Conservation (phyloP, 2,329 filamentous ascomycete genomes). For the Ophiostoma quercus region DNA sequence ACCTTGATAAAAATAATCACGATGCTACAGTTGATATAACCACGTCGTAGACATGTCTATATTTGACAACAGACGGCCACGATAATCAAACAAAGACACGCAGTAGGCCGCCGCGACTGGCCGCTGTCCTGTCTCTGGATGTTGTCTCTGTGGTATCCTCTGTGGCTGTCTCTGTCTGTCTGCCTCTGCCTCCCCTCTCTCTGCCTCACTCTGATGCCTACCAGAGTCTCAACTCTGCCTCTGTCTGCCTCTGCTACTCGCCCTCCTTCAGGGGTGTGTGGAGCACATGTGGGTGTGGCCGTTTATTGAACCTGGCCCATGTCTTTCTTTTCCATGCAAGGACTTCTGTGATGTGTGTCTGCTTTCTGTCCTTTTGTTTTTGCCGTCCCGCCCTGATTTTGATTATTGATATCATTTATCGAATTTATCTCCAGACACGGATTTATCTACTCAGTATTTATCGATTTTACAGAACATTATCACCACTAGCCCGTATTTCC, state of each 20-base stretch:
- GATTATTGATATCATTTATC: not conserved
- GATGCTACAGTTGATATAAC: not conserved
- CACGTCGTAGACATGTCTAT: not conserved
- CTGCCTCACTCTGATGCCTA: not conserved
- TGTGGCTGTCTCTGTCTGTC: constrained; percentile 4
- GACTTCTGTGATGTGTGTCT: not conserved
- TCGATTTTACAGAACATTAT: no score
- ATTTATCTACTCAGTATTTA: not conserved
- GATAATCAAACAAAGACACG: constrained; percentile 1
- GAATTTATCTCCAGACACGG: not conserved
- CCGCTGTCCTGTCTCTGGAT: constrained; percentile 10
- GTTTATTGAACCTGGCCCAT: constrained; percentile 19
- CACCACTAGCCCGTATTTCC: not conserved
- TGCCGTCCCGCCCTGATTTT: not conserved
- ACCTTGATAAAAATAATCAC: not conserved
- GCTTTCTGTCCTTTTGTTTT: not conserved
- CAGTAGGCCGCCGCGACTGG: not conserved
- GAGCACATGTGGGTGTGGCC: not conserved
- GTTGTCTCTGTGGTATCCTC: not conserved
- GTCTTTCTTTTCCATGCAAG: constrained; percentile 18
- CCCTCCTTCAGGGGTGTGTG: constrained; percentile 1
- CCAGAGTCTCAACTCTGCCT: not conserved
- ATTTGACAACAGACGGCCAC: constrained; percentile 1
- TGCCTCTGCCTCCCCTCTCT: not conserved
- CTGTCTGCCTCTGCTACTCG: not conserved